Evolutionary conservation across 2,329 filamentous ascomycete species (phyloP), one percentile per base, ranked within the genome.

Genomic region (Tolypocladium ovalisporum): DNA sequence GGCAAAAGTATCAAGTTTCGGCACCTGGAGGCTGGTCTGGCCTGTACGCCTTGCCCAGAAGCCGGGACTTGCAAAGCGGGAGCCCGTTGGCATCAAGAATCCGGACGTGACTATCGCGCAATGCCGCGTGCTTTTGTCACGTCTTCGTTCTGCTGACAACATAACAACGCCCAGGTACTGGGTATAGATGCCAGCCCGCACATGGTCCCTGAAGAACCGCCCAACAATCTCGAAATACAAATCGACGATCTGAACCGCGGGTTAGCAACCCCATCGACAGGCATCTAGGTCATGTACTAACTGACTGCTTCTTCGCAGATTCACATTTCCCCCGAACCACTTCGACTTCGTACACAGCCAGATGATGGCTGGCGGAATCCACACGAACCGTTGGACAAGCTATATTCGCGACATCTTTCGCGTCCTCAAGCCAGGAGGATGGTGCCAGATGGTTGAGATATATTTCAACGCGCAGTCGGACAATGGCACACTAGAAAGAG

Each of bases 381-480:
- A 92, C 65, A 75, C 77, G 58, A 74, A 78, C 60, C 81, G 90
- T 69, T 97, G 92, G 92, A 72, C 75, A 57, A 78, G 79, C 36
- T 96, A 95, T 70, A 71, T 96, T 62, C 76, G 78, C 63, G 92
- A 96, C 64, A 88, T 96, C 59, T 81, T 83, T 62, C 79, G 83
- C 27, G 79, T 90, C 12, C 75, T 92, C 61, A 86, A 83, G 54
- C 86, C 85, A 7, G 87, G 86, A 2, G 91, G 92, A 1, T 96
- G 90, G 90, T 81, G 88, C 59, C 90, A 96, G 67, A 86, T 96
- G 80, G 82, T 89, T n/a, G 92, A 96, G 67, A 82, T 92, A 64
- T 90, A 95, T 66, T 87, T 86, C 70, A 90, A 90, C 62, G 85
- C 89, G 32, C 92, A 96, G 69, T 96, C 90, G 0, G 85, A 93